Percentiles rank a stretch among this genome's conserved stretches.
Conservation (phyloP, 2,329 filamentous ascomycete species). For the Alternaria conjuncta region DNA sequence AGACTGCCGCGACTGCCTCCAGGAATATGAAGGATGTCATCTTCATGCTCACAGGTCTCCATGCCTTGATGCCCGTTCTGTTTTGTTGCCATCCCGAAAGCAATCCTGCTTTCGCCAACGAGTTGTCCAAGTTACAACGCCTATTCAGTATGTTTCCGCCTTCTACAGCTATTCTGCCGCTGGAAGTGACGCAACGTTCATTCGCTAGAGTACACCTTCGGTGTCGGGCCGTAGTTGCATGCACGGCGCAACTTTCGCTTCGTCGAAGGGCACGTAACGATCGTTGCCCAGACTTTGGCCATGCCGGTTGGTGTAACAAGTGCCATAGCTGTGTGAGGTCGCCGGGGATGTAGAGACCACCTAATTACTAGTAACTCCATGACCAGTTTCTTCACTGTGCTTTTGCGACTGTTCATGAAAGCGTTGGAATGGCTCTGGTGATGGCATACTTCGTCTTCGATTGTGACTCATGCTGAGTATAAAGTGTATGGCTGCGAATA, state of each 20-base stretch:
- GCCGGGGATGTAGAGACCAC: neutral
- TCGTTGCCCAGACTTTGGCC: neutral
- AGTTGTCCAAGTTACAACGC: neutral
- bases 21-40: neutral
- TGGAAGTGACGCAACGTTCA: neutral
- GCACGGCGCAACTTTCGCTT: neutral
- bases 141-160: neutral
- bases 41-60: neutral
- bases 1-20: neutral
- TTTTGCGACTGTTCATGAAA: neutral
- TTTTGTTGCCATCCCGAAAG: neutral
- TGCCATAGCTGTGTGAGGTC: neutral
- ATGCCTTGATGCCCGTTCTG: neutral
- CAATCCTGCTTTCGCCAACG: neutral
- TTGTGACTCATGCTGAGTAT: neutral
- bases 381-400: neutral
- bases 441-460: neutral
- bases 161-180: neutral
- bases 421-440: neutral
- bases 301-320: neutral
- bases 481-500: neutral
- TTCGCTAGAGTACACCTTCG: neutral
- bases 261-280: neutral
- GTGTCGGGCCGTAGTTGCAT: neutral
- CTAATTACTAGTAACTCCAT: neutral